Conservation (phyloP, 495 filamentous ascomycete species). For the Rostrohypoxylon terebratum region DNA sequence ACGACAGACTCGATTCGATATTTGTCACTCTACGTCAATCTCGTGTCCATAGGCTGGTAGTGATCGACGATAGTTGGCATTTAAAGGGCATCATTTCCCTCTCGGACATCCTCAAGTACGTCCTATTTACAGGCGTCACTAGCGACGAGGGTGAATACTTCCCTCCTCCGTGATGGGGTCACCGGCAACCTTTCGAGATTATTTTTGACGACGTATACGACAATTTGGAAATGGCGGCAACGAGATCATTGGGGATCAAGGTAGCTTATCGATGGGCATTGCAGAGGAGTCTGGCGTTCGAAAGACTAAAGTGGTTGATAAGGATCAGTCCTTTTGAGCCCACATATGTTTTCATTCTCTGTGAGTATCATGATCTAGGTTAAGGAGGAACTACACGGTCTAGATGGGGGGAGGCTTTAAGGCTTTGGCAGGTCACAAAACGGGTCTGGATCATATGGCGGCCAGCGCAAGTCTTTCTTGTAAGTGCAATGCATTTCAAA, state of each 20-base stretch:
- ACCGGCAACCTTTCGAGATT: slow-evolving; percentile 14
- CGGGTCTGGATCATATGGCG: slow-evolving; percentile 28
- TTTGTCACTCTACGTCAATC: slow-evolving; percentile 97
- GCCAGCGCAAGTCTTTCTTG: slow-evolving; percentile 3
- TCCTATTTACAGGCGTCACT: slow-evolving; percentile 88
- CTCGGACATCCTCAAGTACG: slow-evolving; percentile 96
- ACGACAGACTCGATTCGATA: slow-evolving; percentile 93
- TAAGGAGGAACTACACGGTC: slow-evolving; percentile 24
- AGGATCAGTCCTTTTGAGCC: slow-evolving; percentile 34
- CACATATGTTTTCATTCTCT: slow-evolving; percentile 29
- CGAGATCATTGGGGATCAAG: slow-evolving; percentile 25
- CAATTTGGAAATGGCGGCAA: slow-evolving; percentile 39
- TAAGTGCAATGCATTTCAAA: slow-evolving; percentile 11
- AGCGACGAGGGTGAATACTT: slow-evolving; percentile 73
- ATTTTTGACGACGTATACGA: slow-evolving; percentile 40
- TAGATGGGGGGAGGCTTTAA: slow-evolving; percentile 21
- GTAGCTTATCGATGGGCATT: slow-evolving; percentile 40
- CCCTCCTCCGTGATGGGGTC: slow-evolving; percentile 41
- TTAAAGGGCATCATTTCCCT: slow-evolving; percentile 92
- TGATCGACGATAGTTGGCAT: slow-evolving; percentile 87
- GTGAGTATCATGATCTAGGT: slow-evolving; percentile 14
- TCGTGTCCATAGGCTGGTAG: slow-evolving; percentile 89
- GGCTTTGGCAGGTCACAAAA: slow-evolving; percentile 26
- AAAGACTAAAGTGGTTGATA: slow-evolving; percentile 46
- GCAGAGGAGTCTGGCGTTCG: slow-evolving; percentile 50